Evolutionary conservation across 306 rosid species (phyloP).

Genomic region (Glycine tomentella): DNA sequence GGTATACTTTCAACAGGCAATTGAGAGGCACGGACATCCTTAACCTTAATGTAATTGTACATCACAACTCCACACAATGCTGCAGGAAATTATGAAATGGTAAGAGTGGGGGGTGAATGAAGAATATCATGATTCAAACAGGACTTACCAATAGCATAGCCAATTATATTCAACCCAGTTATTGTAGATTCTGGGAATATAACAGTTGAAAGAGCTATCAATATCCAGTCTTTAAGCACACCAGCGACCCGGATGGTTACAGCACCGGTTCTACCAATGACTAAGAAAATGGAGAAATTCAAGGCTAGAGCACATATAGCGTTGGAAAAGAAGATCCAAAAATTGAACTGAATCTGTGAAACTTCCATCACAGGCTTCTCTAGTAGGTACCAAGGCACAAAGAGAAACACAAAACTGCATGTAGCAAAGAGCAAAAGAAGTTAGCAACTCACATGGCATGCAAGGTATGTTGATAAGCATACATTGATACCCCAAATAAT

Average conservation of each 20-base stretch:
- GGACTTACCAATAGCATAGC: constrained; percentile 80
- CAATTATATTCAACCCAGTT: constrained; percentile 81
- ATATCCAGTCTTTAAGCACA: constrained; percentile 90
- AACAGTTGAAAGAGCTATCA: constrained; percentile 86
- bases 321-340: constrained; percentile 88
- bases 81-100: constrained; percentile 51
- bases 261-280: constrained; percentile 93
- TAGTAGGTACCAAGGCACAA: constrained; percentile 80
- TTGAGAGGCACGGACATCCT: constrained; percentile 86
- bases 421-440: constrained; percentile 16
- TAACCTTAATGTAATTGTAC: constrained; percentile 87
- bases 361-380: constrained; percentile 80
- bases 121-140: constrained; percentile 28
- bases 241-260: constrained; percentile 91
- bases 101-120: constrained; percentile 1
- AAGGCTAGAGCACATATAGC: constrained; percentile 88
- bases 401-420: constrained; percentile 82
- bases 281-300: constrained; percentile 91
- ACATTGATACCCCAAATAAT: not conserved
- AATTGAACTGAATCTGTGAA: constrained; percentile 76
- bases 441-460: constrained; percentile 25
- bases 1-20: constrained; percentile 66
- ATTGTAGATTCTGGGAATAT: constrained; percentile 85
- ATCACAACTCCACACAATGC: constrained; percentile 83
- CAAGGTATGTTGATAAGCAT: constrained; percentile 12